Evolutionary conservation across 2,329 filamentous ascomycete genomes (phyloP).

Genomic region (Aureobasidium sp.): DNA sequence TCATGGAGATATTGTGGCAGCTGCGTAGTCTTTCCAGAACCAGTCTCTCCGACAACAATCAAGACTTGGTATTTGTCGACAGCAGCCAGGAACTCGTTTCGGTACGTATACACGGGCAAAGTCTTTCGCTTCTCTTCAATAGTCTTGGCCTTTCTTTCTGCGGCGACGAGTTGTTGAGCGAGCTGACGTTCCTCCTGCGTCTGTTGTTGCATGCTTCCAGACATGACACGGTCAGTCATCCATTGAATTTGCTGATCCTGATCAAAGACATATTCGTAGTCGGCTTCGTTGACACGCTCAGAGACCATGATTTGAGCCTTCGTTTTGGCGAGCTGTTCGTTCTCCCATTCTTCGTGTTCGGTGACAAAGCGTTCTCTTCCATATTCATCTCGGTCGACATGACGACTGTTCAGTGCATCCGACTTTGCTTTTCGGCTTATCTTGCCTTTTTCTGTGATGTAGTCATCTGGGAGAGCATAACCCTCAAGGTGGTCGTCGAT

Average conservation of each 20-base stretch:
- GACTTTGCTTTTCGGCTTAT: constrained; percentile 81
- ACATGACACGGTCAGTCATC: constrained; percentile 63
- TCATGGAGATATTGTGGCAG: constrained; percentile 90
- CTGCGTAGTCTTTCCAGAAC: constrained; percentile 92
- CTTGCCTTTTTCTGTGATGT: constrained; percentile 88
- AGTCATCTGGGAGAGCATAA: constrained; percentile 88
- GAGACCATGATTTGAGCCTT: constrained; percentile 73
- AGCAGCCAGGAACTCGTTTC: constrained; percentile 78
- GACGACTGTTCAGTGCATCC: constrained; percentile 80
- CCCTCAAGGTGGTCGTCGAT: constrained; percentile 92
- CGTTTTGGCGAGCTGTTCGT: constrained; percentile 78
- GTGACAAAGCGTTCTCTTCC: constrained; percentile 85
- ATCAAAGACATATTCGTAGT: constrained; percentile 92
- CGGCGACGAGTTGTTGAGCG: constrained; percentile 74
- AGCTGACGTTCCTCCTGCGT: constrained; percentile 72
- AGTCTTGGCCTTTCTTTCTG: constrained; percentile 76
- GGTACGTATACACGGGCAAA: constrained; percentile 80
- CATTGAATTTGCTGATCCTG: constrained; percentile 82
- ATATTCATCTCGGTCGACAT: constrained; percentile 78
- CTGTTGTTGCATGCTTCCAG: constrained; percentile 58
- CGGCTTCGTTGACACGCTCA: constrained; percentile 67
- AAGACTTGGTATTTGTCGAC: constrained; percentile 79
- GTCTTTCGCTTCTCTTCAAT: constrained; percentile 90
- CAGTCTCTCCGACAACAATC: constrained; percentile 90
- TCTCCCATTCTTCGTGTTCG: constrained; percentile 93